Percentiles rank a stretch among this genome's conserved stretches.
Evolutionary conservation across 768 basidiomycete species (phyloP).

Genomic region (Rhodotorula toruloides): DNA sequence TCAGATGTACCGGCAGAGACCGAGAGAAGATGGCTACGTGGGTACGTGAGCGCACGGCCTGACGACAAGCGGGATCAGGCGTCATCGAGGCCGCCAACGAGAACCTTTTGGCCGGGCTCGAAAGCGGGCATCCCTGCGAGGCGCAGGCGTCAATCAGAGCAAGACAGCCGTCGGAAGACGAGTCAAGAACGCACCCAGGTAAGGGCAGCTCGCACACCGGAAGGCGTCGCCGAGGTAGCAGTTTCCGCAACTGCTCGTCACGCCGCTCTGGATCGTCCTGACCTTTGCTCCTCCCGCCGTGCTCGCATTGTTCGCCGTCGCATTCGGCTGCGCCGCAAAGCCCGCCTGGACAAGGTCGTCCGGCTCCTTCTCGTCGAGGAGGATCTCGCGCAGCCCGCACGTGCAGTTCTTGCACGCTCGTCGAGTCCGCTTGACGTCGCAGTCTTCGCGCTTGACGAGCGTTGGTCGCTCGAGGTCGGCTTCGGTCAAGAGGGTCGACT

Average conservation of each 20-base stretch:
- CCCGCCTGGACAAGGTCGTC: constrained; percentile 51
- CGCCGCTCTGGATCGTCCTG: constrained; percentile 47
- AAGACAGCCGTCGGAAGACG: not conserved
- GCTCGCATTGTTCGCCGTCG: constrained; percentile 40
- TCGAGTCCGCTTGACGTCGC: constrained; percentile 46
- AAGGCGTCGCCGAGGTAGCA: constrained; percentile 98
- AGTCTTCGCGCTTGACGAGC: constrained; percentile 42
- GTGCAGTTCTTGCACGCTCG: constrained; percentile 94
- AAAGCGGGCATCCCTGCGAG: constrained; percentile 84
- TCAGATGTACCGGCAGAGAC: too few species aligned
- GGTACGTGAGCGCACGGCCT: too few species aligned
- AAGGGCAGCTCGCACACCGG: constrained; percentile 91
- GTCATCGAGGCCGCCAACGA: constrained; percentile 47
- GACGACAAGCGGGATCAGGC: not conserved
- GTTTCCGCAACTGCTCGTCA: constrained; percentile 92
- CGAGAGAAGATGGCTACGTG: constrained; percentile 47
- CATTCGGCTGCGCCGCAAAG: constrained; percentile 45
- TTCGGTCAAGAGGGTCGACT: constrained; percentile 73
- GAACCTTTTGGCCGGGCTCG: constrained; percentile 96
- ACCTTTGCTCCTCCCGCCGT: constrained; percentile 43
- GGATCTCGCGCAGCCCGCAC: constrained; percentile 90
- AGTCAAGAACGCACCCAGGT: constrained; percentile 67
- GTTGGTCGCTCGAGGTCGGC: constrained; percentile 71
- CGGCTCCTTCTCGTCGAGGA: constrained; percentile 65
- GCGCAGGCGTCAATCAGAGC: too few species aligned